phyloP scores from a whole-genome alignment of 148 eudicot species.

The Chenopodium quinoa region DNA sequence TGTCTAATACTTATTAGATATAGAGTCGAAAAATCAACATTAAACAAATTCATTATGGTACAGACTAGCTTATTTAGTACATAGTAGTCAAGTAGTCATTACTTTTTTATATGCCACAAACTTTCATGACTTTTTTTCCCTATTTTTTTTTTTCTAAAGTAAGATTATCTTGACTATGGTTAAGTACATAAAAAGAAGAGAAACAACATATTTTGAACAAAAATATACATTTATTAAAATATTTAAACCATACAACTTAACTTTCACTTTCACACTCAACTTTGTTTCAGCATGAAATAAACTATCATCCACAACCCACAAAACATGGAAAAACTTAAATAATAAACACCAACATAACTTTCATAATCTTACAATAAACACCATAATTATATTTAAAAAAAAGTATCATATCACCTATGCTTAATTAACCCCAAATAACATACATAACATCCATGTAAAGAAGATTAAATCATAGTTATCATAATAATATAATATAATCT shows the following conservation, averaged over 20 bases:
- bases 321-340: conserved; percentile 13
- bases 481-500: not conserved
- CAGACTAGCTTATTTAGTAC: no score
- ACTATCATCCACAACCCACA: conserved; percentile 17
- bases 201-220: conserved; percentile 3
- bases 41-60: no score
- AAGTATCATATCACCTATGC: conserved; percentile 14
- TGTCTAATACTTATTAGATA: no score
- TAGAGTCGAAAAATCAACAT: no score
- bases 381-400: conserved; percentile 1
- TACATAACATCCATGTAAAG: not conserved
- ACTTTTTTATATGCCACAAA: no score
- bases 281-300: conserved; percentile 10
- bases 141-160: no score
- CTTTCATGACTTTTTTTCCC: no score
- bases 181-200: conserved; percentile 25
- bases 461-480: not conserved
- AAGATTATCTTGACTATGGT: no score
- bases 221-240: conserved; percentile 3
- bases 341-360: conserved; percentile 10
- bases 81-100: no score
- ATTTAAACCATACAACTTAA: not conserved
- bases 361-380: conserved; percentile 17
- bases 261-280: conserved; percentile 11
- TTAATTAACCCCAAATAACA: not conserved